phyloP scores from a whole-genome alignment of 177 flowering plant species.

The Vitis hybrid region DNA sequence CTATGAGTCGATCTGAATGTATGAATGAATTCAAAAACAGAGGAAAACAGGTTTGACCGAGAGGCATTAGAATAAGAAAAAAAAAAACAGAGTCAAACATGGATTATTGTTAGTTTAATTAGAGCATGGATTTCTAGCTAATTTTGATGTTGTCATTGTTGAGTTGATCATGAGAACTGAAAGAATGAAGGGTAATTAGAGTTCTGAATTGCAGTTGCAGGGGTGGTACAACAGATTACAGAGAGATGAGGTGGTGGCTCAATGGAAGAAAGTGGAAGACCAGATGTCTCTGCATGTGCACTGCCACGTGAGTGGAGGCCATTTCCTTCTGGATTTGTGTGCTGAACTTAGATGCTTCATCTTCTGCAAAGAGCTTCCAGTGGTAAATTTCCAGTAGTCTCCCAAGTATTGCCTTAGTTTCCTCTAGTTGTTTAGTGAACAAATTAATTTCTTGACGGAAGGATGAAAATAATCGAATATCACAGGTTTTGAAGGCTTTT shows the following conservation, averaged over 20 bases:
- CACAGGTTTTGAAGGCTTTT: conserved; percentile 84
- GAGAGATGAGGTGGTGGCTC: conserved; percentile 95
- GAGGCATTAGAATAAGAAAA: no score
- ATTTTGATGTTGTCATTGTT: not conserved
- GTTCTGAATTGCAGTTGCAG: conserved; percentile 53
- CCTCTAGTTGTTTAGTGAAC: not conserved
- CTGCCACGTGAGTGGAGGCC: conserved; percentile 96
- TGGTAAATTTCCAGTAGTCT: conserved; percentile 41
- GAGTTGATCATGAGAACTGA: not conserved
- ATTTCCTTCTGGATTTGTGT: conserved; percentile 62
- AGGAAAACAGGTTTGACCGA: not conserved
- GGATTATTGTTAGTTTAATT: not conserved
- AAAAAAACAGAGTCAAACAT: not conserved
- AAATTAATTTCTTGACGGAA: not conserved
- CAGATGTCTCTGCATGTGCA: conserved; percentile 96
- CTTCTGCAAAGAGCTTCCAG: conserved; percentile 92
- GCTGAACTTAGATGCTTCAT: conserved; percentile 82
- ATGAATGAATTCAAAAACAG: not conserved
- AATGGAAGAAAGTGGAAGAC: conserved; percentile 90
- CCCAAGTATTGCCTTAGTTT: not conserved
- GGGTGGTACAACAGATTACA: conserved; percentile 87
- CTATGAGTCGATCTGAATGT: not conserved
- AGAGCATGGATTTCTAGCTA: no score
- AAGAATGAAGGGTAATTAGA: not conserved
- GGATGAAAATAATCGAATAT: no score